Base-by-base conservation (phyloP, 1,284 basidiomycete species). In the Cutaneotrichosporon sp. region DNA sequence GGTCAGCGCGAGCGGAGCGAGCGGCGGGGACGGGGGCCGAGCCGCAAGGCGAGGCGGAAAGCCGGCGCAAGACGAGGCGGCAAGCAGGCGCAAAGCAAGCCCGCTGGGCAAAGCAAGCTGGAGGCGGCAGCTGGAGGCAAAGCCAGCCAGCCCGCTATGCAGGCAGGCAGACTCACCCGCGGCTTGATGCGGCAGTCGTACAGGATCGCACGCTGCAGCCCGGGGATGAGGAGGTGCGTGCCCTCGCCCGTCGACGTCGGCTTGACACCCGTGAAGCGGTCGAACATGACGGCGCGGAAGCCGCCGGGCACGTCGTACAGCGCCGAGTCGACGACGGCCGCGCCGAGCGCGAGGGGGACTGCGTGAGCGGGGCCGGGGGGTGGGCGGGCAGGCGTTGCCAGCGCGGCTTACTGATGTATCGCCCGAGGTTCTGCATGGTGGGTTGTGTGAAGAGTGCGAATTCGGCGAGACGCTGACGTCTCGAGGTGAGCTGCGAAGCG, bases 151-250 rank as follows among this genome's bases (percentile, higher is more conserved):
- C n/a, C n/a, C n/a, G n/a, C n/a, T n/a, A n/a, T n/a, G n/a, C n/a
- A n/a, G n/a, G n/a, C n/a, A n/a, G n/a, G n/a, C n/a, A n/a, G n/a
- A 38, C 51, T 33, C 95, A 62, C 99, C 83, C 97, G 97, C 51
- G 95, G 95, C 82, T 99, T 99, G 79, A 95, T 97, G 63, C 95
- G 87, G 69, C 94, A 95, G 83, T 99, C 95, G 79, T 97, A 98
- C 52, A 99, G 83, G 79, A 99, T 97, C 16, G 95, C 95, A 65
- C 89, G 86, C 78, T 95, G 93, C 53, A 99, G 82, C 92, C 95
- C 94, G n/a, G 54, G 47, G 20, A 52, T 42, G 63, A 99, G 84
- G 79, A 99, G 89, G 81, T 99, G 97, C 5, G 97, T 99, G n/a
- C 97, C 97, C 81, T 99, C 94, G 14, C 85, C 84, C 22, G 87